Evolutionary conservation across 2,329 filamentous ascomycete species (phyloP).

Genomic region (Thyridium curvatum): DNA sequence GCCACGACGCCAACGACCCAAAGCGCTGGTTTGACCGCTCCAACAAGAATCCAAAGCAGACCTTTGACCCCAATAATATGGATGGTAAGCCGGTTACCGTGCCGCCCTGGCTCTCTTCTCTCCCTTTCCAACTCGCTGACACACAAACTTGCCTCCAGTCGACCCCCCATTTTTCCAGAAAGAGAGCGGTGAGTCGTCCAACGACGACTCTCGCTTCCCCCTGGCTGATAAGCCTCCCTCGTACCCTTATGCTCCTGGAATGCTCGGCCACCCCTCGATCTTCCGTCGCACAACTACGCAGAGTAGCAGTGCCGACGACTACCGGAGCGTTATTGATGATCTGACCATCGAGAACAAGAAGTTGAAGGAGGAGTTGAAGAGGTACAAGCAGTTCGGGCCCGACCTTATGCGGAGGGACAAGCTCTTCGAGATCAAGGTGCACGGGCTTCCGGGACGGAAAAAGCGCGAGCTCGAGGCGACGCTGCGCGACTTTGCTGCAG

Average conservation of each 20-base stretch:
- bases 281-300: slow-evolving; percentile 22
- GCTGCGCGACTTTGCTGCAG: slow-evolving; percentile 63
- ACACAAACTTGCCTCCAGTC: slow-evolving; percentile 23
- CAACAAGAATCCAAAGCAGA: slow-evolving; percentile 40
- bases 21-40: slow-evolving; percentile 49
- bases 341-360: slow-evolving; percentile 78
- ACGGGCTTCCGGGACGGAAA: slow-evolving; percentile 65
- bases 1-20: slow-evolving; percentile 44
- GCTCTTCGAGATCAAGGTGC: slow-evolving; percentile 76
- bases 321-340: slow-evolving; percentile 79
- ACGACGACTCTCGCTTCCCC: slow-evolving; percentile 27
- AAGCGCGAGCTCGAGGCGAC: slow-evolving; percentile 71
- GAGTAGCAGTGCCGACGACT: slow-evolving; percentile 66
- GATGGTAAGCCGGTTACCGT: slow-evolving; percentile 30
- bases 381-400: slow-evolving; percentile 61
- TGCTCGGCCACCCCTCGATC: slow-evolving; percentile 8
- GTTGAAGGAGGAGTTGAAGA: slow-evolving; percentile 65
- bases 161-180: slow-evolving; percentile 52
- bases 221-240: slow-evolving; percentile 9
- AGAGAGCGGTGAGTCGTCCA: slow-evolving; percentile 41
- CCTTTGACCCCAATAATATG: slow-evolving; percentile 36
- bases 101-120: neutral
- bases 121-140: neutral
- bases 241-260: slow-evolving; percentile 14
- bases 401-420: slow-evolving; percentile 67